These are phyloP conservation scores for Aurinia saxatilis DNA, from an alignment of 345 rosid species.

Conservation along the genomic window DNA sequence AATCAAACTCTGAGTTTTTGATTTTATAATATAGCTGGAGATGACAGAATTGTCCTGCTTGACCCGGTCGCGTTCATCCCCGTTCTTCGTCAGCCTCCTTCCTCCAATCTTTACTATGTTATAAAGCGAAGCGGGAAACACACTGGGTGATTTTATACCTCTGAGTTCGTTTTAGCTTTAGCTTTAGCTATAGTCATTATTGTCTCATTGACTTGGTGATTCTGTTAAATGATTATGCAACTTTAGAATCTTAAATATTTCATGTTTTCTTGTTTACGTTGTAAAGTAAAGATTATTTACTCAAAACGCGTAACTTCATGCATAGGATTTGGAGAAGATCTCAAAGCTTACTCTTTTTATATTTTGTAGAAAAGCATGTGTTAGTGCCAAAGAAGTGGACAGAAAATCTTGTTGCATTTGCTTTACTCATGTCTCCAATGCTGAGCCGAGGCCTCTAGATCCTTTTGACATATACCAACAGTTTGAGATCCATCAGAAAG, in stretches of 20 bases:
- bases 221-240: neutral
- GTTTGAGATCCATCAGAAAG: constrained; percentile 30
- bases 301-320: too few species aligned
- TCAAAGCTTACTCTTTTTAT: too few species aligned
- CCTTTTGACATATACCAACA: constrained; percentile 37
- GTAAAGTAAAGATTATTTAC: too few species aligned
- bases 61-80: constrained; percentile 37
- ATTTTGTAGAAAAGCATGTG: constrained; percentile 40
- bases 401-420: constrained; percentile 33
- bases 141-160: constrained; percentile 17
- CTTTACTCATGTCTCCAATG: constrained; percentile 26
- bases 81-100: constrained; percentile 44
- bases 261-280: neutral
- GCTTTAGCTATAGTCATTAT: too few species aligned
- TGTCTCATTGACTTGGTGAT: neutral
- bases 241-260: too few species aligned
- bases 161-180: too few species aligned
- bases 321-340: too few species aligned
- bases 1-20: neutral
- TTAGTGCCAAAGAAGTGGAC: constrained; percentile 34
- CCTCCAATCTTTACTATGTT: constrained; percentile 43
- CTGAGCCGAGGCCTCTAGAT: constrained; percentile 35
- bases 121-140: constrained; percentile 29
- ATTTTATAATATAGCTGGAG: neutral
- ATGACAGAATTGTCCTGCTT: constrained; percentile 8